Evolutionary conservation across 441 rosid species (phyloP), one percentile per base, ranked within the genome.

Genomic region (Adansonia rubrostipa): DNA sequence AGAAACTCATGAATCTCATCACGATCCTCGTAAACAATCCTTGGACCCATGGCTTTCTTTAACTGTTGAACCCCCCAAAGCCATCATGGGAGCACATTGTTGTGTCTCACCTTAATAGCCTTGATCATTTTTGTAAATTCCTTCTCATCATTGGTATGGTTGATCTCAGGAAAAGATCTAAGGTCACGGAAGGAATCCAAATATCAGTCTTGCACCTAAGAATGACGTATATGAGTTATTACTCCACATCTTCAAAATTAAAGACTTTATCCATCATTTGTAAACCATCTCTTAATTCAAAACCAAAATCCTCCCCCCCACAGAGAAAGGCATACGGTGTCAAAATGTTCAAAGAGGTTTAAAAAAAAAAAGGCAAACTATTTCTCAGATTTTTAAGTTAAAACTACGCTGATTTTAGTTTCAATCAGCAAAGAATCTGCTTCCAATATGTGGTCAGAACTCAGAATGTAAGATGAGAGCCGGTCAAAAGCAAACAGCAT

Each of bases 21-120:
- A 10, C 93, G 95, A 81, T 82, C 93, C 85, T 86, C 93, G 61
- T 80, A 82, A 15, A 77, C 83, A 47, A 90, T 83, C 83, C 84
- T 92, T 5, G 85, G 82, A 44, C 70, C 82, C 80, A 92, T 73
- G 65, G 84, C 92, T 90, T 92, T 92, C 93, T 94, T 96, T 77
- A 96, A 80, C 78, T 96, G 98, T 82, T 96, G 97, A 78, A 96
- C 93, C 70, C 99, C 99, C 99, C 36, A 94, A 69, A 72, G 99
- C 99, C 99, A 96, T 94, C 87, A 79, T 93, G 99, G 99, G 22
- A 96, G 97, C 74, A 96, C 99, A 81, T 96, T 94, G 89, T 92
- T 96, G 80, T 96, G 99, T 77, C 99, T 90, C 78, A 96, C 98
- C 85, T 94, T 96, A 8, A 96, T 88, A 10, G 99, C 98, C 85